A percentile compares a stretch with the other conserved stretches of the same genome.
phyloP scores from a whole-genome alignment of 148 eudicot species.

The Tetragonia tetragonoides region DNA sequence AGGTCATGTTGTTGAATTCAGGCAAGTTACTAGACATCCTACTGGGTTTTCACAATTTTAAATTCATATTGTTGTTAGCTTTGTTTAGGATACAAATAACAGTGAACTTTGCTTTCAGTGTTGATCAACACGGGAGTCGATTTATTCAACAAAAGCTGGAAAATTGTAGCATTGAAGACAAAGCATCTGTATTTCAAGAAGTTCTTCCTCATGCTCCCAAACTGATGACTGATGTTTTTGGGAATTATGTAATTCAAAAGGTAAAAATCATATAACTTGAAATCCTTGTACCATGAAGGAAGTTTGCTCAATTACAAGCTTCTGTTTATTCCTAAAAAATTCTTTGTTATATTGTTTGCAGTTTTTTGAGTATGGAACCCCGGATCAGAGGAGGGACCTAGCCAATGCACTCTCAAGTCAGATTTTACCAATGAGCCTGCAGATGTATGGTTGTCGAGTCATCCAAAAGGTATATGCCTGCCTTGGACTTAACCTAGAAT shows the following conservation, averaged over 20 bases:
- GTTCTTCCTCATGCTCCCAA: slow-evolving; percentile 76
- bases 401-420: slow-evolving; percentile 72
- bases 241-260: slow-evolving; percentile 98
- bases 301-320: not conserved
- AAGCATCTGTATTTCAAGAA: slow-evolving; percentile 80
- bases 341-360: slow-evolving; percentile 28
- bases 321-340: not conserved
- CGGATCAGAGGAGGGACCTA: slow-evolving; percentile 77
- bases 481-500: not conserved
- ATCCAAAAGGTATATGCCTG: slow-evolving; percentile 73
- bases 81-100: not conserved
- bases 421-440: slow-evolving; percentile 75
- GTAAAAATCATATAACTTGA: slow-evolving; percentile 31
- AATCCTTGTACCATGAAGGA: slow-evolving; percentile 2
- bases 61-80: not conserved
- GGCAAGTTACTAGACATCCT: slow-evolving; percentile 33
- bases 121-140: slow-evolving; percentile 97
- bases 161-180: slow-evolving; percentile 65
- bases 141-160: slow-evolving; percentile 95
- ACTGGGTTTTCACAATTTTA: not conserved
- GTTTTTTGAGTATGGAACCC: slow-evolving; percentile 87
- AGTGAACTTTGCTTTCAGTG: slow-evolving; percentile 38
- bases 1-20: slow-evolving; percentile 81
- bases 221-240: slow-evolving; percentile 95
- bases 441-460: slow-evolving; percentile 99